These are phyloP conservation scores for Cladosporium phlei DNA, from an alignment of 2,329 filamentous ascomycete species.

Conservation along the genomic window DNA sequence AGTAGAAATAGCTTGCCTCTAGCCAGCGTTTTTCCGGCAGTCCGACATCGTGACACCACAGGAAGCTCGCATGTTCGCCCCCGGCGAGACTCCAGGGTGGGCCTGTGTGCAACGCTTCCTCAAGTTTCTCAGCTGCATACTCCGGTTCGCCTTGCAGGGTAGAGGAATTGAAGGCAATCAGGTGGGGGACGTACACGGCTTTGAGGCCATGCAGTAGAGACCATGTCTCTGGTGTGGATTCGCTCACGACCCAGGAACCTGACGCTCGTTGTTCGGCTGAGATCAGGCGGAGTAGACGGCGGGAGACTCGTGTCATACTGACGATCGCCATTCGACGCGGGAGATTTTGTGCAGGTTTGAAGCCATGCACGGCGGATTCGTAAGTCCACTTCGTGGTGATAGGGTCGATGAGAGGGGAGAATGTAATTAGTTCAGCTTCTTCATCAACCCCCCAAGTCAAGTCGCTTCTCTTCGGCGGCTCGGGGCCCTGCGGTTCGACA, in stretches of 20 bases:
- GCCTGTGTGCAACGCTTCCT: slow-evolving; percentile 31
- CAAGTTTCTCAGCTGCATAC: slow-evolving; percentile 36
- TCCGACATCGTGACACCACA: slow-evolving; percentile 3
- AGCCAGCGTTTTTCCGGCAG: slow-evolving; percentile 9
- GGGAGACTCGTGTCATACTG: slow-evolving; percentile 67
- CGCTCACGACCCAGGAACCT: slow-evolving; percentile 58
- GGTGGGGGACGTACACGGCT: slow-evolving; percentile 68
- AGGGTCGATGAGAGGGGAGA: slow-evolving; percentile 70
- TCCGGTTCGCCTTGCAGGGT: slow-evolving; percentile 49
- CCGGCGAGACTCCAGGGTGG: slow-evolving; percentile 6
- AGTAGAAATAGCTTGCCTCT: slow-evolving; percentile 12
- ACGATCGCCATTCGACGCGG: slow-evolving; percentile 68
- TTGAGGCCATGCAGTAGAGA: slow-evolving; percentile 73
- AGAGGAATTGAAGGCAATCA: slow-evolving; percentile 61
- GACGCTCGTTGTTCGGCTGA: slow-evolving; percentile 6
- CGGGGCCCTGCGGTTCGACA: slow-evolving; percentile 35
- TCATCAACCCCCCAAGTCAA: slow-evolving; percentile 70
- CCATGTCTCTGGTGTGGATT: slow-evolving; percentile 73
- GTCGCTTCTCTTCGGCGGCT: slow-evolving; percentile 58
- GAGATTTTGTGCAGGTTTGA: slow-evolving; percentile 37
- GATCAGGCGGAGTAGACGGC: slow-evolving; percentile 54
- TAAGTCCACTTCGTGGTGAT: slow-evolving; percentile 66
- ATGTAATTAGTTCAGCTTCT: slow-evolving; percentile 65
- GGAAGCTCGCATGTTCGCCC: not conserved
- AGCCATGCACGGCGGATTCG: slow-evolving; percentile 60